These are phyloP conservation scores for Sambucus nigra DNA, from an alignment of 129 eudicot species.

Conservation along the genomic window DNA sequence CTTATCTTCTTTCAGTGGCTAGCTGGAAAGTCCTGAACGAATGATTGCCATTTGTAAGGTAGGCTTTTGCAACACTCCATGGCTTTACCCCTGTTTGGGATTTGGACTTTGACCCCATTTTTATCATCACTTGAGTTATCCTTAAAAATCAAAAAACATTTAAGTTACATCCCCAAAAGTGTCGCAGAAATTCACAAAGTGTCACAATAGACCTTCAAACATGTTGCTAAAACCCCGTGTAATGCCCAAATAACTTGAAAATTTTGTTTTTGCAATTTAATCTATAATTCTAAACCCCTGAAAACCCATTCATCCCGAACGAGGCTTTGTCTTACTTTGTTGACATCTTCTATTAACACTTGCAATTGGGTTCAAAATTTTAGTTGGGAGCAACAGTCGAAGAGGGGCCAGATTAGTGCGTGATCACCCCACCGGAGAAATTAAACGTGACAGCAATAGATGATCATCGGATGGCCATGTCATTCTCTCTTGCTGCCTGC, in stretches of 20 bases:
- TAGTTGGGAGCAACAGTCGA: conserved; percentile 96
- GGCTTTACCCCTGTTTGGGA: no score
- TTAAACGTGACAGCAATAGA: conserved; percentile 68
- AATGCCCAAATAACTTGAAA: conserved; percentile 90
- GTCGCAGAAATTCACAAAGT: no score
- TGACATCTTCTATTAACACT: not conserved
- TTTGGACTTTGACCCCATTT: no score
- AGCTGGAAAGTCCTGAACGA: conserved; percentile 99
- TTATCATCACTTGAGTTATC: no score
- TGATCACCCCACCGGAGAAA: conserved; percentile 92
- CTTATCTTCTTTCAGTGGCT: conserved; percentile 56
- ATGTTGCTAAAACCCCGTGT: no score
- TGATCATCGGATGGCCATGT: conserved; percentile 99
- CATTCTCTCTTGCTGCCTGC: conserved; percentile 94
- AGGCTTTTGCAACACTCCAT: no score
- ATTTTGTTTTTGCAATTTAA: conserved; percentile 32
- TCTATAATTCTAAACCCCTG: not conserved
- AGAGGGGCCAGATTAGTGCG: conserved; percentile 91
- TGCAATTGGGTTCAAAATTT: conserved; percentile 4
- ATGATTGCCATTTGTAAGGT: conserved; percentile 99
- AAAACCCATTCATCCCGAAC: no score
- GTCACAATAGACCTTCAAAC: no score
- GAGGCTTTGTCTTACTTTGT: not conserved
- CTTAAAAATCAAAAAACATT: no score
- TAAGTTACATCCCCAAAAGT: no score